These are phyloP conservation scores for Lipomyces orientalis DNA, from an alignment of 805 yeast species.

Conservation along the genomic window DNA sequence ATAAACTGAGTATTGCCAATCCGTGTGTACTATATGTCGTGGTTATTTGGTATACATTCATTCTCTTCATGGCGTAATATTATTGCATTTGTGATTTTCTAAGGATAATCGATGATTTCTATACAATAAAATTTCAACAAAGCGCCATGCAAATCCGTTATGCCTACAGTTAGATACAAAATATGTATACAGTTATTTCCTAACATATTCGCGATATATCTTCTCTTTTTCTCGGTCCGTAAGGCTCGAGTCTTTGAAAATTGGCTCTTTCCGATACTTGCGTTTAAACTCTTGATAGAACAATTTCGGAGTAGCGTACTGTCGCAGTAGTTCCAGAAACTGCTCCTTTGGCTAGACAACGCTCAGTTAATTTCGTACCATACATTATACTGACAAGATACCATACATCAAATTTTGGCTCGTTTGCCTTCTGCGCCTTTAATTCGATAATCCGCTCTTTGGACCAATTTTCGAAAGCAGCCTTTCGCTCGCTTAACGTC, in stretches of 20 bases:
- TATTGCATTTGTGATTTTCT: background rate
- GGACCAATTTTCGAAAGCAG: constrained; percentile 56
- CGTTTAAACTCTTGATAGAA: constrained; percentile 52
- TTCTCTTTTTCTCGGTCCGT: constrained; percentile 50
- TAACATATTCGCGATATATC: constrained; percentile 47
- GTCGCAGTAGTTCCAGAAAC: constrained; percentile 44
- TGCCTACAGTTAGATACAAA: background rate
- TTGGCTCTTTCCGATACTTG: constrained; percentile 42
- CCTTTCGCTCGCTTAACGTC: constrained; percentile 47
- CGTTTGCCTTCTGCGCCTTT: constrained; percentile 18
- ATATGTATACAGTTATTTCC: background rate
- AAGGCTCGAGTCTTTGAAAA: constrained; percentile 40
- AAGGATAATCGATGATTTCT: background rate
- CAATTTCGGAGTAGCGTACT: constrained; percentile 40
- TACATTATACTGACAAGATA: background rate
- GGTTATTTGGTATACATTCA: background rate
- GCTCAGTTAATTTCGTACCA: constrained; percentile 1
- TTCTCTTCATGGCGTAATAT: background rate
- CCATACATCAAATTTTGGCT: constrained; percentile 14
- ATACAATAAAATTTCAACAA: constrained; percentile 46
- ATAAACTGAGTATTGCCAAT: background rate
- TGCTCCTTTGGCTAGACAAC: constrained; percentile 34
- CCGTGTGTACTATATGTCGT: background rate
- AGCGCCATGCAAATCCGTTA: constrained; percentile 73
- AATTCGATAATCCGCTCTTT: constrained; percentile 29